These are phyloP conservation scores for Chlorella sorokiniana DNA, from an alignment of 139 green algal species.

Conservation along the genomic window DNA sequence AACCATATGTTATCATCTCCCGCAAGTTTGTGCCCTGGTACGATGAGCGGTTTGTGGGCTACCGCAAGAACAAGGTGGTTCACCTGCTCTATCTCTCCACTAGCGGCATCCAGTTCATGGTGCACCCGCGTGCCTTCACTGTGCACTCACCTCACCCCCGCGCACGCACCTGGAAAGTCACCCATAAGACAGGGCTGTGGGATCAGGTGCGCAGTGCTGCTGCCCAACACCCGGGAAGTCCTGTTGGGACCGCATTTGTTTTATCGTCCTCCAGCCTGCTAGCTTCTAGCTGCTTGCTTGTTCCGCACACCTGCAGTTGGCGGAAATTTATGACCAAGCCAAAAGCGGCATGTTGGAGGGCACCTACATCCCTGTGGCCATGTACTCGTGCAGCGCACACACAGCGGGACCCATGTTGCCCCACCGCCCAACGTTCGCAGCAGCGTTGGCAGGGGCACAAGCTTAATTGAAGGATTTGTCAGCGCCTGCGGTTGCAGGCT, in stretches of 20 bases:
- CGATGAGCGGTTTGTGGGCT: slow-evolving; percentile 55
- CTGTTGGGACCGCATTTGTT: too few relatives aligned
- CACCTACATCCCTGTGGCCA: slow-evolving; percentile 39
- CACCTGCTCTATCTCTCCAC: slow-evolving; percentile 51
- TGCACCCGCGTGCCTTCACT: slow-evolving; percentile 59
- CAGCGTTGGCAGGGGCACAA: too few relatives aligned
- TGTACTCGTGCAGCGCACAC: slow-evolving; percentile 47
- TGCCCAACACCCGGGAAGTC: background rate
- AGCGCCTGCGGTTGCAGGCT: too few relatives aligned
- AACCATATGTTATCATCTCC: slow-evolving; percentile 49
- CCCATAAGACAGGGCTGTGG: slow-evolving; percentile 51
- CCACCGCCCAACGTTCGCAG: background rate
- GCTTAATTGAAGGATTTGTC: too few relatives aligned
- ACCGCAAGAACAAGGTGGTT: slow-evolving; percentile 60
- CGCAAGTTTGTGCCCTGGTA: slow-evolving; percentile 47
- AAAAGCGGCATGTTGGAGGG: slow-evolving; percentile 37
- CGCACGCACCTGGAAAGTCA: slow-evolving; percentile 53
- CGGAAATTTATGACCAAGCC: slow-evolving; percentile 42
- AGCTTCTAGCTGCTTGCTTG: background rate
- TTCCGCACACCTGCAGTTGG: slow-evolving; percentile 28
- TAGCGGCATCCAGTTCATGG: slow-evolving; percentile 48
- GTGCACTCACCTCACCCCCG: slow-evolving; percentile 59
- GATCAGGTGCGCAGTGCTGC: slow-evolving; percentile 30
- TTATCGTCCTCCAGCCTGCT: background rate
- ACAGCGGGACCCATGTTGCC: slow-evolving; percentile 1